Conservation (phyloP, 106 monocot species). For the Platanthera guangdongensis region DNA sequence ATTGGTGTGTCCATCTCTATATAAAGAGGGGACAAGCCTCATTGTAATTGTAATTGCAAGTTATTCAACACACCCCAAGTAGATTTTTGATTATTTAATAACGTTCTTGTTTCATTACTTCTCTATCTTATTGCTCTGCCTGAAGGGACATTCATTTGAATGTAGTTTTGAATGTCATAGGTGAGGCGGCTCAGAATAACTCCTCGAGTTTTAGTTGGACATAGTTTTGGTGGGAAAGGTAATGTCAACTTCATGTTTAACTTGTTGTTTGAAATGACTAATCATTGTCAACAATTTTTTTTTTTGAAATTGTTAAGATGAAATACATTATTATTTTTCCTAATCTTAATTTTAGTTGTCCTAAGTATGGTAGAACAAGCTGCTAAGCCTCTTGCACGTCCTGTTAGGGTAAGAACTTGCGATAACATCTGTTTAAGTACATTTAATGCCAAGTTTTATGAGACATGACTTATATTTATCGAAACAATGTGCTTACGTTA, state of each 20-base stretch:
- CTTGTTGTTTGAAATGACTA: background rate
- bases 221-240: conserved; percentile 99
- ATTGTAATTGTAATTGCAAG: too few relatives aligned
- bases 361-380: conserved; percentile 98
- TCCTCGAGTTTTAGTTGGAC: conserved; percentile 92
- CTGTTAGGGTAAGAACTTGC: conserved; percentile 53
- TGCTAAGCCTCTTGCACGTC: conserved; percentile 97
- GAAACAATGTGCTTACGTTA: background rate
- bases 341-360: conserved; percentile 38
- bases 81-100: background rate
- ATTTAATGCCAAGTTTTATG: background rate
- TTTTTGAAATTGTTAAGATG: background rate
- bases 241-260: conserved; percentile 7
- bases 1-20: too few relatives aligned
- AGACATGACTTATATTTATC: background rate
- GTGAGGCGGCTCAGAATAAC: conserved; percentile 71
- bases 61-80: too few relatives aligned
- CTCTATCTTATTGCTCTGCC: conserved; percentile 1
- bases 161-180: conserved; percentile 27
- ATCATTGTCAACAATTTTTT: background rate
- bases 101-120: background rate
- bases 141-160: background rate
- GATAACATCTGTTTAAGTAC: background rate
- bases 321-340: background rate
- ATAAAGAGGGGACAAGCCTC: too few relatives aligned